Evolutionary conservation across 345 rosid species (phyloP), one percentile per base, ranked within the genome.

Genomic region (Acer saccharum): DNA sequence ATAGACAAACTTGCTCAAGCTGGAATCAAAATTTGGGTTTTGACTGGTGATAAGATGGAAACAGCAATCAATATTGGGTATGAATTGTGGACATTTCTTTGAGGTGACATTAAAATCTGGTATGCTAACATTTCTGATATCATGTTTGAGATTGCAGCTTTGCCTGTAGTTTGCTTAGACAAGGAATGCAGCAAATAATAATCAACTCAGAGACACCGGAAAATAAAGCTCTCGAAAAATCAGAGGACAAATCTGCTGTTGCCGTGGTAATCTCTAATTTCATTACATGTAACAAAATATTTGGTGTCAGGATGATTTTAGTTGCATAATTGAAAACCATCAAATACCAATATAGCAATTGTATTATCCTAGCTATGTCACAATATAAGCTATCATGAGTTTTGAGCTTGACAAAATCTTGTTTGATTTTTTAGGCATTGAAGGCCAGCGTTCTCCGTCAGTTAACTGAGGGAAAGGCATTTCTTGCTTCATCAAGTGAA

Each of bases 1-100:
- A 95, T 95, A 7, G 98, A 93, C 83, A 95, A 93, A 78, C 97
- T 95, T 69, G 98, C 99, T 10, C 98, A 92, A 87, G 98, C 99
- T 46, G 98, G 99, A 73, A 95, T 91, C 41, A 95, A 95, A 81
- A 74, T 95, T 76, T 95, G 99, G 99, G 97, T 95, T 74, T 84
- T 95, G 85, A 95, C 99, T 1, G 98, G 99, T 78, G 99, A 95
- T 82, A 95, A 95, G 83, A 92, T 95, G 98, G 99, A 95, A 88
- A 95, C 99, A 0, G 99, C 99, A 7, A 93, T 95, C 69, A 95
- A 95, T 76, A 93, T 95, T 7, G 99, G 99, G 99, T 93, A 80
- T 77, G 80, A 11, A 68, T 13, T 73, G 27, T 77, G 3, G 29
- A 62, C 18, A 48, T 44, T 60, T n/a, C 10, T 60, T 54, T 41